Base-by-base conservation (phyloP, 1,139 yeast species). In the Hyphopichia khmerensis region DNA sequence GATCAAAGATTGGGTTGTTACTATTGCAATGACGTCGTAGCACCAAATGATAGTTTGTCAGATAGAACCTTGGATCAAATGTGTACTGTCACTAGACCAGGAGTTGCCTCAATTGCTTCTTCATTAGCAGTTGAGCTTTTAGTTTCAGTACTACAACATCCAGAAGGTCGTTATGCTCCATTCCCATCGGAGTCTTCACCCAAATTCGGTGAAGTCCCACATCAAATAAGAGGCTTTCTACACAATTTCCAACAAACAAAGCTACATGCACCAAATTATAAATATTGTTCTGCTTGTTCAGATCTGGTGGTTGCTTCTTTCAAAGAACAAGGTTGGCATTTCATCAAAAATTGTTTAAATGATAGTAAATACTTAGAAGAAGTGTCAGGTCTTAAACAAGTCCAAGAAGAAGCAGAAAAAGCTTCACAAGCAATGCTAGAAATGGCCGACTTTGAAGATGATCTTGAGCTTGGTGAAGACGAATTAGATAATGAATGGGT, bases 71-170 rank as follows among this genome's bases (percentile, higher is more conserved):
- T 93, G 46, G 99, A 93, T 63, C 98, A 93, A 61, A 93, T 93
- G 97, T 93, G 99, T 59, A 93, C 99, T 0, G 99, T 93, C 1
- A 93, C 99, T 0, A 70, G 99, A 36, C 99, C 99, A 0, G 99
- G 99, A 0, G 91, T 86, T 0, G 96, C 99, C 0, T 68, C 87
- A 55, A 68, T 89, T 63, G 98, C 99, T 0, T 79, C 96, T 0
- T 81, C 97, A 0, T 67, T 84, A 35, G 96, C 96, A 0, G 96
- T 89, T 0, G 99, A 93, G 58, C 65, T 95, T 11, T 60, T 88
- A 49, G 86, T 88, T 0, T 81, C 96, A 0, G 52, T 87, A 0
- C 57, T 89, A 36, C 98, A 93, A 59, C 86, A 84, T 51, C 80
- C 81, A 0, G 57, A 67, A 3, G 68, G 68, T 30, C 77, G 75